These are phyloP conservation scores for Fermentozyma sake DNA, from an alignment of 1,139 yeast species.

Conservation along the genomic window DNA sequence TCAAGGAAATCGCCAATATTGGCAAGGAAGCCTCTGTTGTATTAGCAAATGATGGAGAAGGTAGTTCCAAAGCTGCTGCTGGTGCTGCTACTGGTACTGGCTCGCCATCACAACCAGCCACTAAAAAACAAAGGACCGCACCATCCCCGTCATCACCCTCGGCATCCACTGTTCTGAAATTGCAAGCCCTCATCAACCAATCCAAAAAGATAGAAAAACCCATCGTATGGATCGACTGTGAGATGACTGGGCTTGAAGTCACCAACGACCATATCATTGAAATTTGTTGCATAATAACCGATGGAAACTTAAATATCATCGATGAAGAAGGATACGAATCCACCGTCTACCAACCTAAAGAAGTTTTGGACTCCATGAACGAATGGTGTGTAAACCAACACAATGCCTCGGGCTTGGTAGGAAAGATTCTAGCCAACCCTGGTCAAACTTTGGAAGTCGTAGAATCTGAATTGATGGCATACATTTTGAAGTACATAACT, in stretches of 20 bases:
- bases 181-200: too few species aligned
- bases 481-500: slow-evolving; percentile 54
- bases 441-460: slow-evolving; percentile 55
- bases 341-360: slow-evolving; percentile 67
- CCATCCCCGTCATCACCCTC: not conserved
- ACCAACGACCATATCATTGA: slow-evolving; percentile 75
- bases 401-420: slow-evolving; percentile 71
- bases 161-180: too few species aligned
- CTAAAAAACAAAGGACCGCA: not conserved
- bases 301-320: slow-evolving; percentile 65
- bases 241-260: slow-evolving; percentile 90
- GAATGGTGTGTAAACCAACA: slow-evolving; percentile 86
- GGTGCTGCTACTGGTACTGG: too few species aligned
- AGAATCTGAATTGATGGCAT: slow-evolving; percentile 57
- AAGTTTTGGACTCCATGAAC: slow-evolving; percentile 67
- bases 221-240: slow-evolving; percentile 79
- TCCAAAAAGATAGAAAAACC: slow-evolving; percentile 7
- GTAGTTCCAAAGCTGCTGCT: too few species aligned
- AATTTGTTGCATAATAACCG: slow-evolving; percentile 86
- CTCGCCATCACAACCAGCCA: too few species aligned
- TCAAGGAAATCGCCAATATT: too few species aligned
- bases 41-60: too few species aligned
- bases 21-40: too few species aligned
- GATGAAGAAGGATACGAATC: slow-evolving; percentile 75
- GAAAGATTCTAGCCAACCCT: slow-evolving; percentile 56